Evolutionary conservation across 441 rosid genomes (phyloP).

Genomic region (Jatropha multifida): DNA sequence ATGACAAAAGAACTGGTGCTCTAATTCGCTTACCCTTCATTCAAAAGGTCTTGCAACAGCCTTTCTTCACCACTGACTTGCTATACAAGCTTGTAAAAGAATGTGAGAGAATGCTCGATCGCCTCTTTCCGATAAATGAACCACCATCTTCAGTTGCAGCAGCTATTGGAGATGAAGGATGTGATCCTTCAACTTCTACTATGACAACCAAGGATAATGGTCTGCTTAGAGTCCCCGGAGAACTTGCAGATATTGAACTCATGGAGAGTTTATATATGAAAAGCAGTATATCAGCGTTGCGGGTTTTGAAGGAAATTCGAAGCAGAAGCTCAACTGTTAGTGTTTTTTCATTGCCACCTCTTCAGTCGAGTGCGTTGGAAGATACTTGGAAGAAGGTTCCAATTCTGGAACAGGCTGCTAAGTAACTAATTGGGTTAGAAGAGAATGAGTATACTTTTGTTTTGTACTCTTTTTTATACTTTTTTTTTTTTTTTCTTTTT

Average conservation of each 20-base stretch:
- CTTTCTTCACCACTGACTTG: slow-evolving; percentile 78
- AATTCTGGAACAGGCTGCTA: slow-evolving; percentile 34
- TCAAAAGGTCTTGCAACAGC: slow-evolving; percentile 70
- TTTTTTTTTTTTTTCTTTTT: background rate
- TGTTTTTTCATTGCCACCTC: slow-evolving; percentile 72
- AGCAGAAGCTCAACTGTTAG: slow-evolving; percentile 87
- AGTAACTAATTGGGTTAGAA: background rate
- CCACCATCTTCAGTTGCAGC: background rate
- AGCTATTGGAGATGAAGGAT: background rate
- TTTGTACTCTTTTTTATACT: background rate
- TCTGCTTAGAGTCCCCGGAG: slow-evolving; percentile 38
- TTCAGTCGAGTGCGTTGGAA: slow-evolving; percentile 47
- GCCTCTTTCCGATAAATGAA: slow-evolving; percentile 16
- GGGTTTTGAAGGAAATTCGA: slow-evolving; percentile 68
- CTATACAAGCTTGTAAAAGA: slow-evolving; percentile 73
- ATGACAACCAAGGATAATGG: slow-evolving; percentile 11
- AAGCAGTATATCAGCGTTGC: slow-evolving; percentile 64
- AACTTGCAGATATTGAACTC: slow-evolving; percentile 52
- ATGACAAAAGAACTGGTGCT: slow-evolving; percentile 82
- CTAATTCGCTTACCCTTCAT: slow-evolving; percentile 74
- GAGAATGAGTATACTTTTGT: background rate
- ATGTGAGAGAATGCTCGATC: slow-evolving; percentile 65
- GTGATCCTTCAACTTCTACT: slow-evolving; percentile 20
- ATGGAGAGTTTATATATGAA: slow-evolving; percentile 39
- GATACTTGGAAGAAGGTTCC: slow-evolving; percentile 33